Evolutionary conservation across 176 grass and related monocot species (phyloP), one percentile per base, ranked within the genome.

Genomic region (Oryza meridionalis): DNA sequence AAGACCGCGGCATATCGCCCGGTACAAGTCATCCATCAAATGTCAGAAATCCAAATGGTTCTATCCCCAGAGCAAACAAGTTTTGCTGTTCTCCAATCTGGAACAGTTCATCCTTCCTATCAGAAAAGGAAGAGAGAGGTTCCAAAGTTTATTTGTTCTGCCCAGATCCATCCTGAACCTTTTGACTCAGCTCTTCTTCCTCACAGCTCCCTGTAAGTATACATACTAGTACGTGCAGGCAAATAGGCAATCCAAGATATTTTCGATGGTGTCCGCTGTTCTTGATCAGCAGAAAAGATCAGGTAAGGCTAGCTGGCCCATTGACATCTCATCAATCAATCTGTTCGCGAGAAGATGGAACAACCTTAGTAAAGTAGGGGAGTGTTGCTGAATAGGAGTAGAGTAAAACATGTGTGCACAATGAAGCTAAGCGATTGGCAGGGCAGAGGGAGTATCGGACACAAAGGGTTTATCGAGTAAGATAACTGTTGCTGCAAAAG

Each of bases 221-320:
- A 43, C 42, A 1, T 43, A 43, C 42, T 43, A 10, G 42, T 7
- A 25, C 55, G 7, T 8, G n/a, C 40, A n/a, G 21, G 50, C 27
- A 45, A 14, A 15, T 27, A n/a, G 21, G 50, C 27, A 45, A 19
- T 65, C 13, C 21, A 9, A 73, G 80, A 88, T 88, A 88, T 84
- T 88, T 83, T 44, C 32, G 45, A 50, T 84, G 32, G 19, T 61
- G 69, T 33, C 55, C 37, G 17, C 35, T 81, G 24, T 35, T 22
- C 33, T 16, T 49, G 12, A 53, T 51, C 29, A 38, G 40, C 72
- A 77, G n/a, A 44, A 17, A 82, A 70, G 53, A 88, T 69, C 8
- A 69, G 63, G 1, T 5, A 22, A 59, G 63, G 13, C 58, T 62
- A n/a, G n/a, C 58, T 62, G 58, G n/a, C 58, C 58, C 6, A 15